Conservation (phyloP, 768 basidiomycete species). For the Dioszegia crocea region DNA sequence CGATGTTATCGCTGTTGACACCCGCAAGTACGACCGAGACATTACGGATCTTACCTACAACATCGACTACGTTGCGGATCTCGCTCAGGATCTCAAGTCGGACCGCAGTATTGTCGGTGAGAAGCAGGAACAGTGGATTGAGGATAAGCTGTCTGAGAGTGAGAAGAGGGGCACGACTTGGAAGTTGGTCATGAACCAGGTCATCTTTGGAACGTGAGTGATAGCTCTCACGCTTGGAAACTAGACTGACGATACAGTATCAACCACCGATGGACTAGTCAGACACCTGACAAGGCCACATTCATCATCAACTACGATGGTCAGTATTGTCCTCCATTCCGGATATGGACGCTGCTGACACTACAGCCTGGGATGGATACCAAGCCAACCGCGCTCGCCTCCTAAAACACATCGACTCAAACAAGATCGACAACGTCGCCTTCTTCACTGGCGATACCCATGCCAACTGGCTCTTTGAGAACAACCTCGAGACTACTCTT, state of each 20-base stretch:
- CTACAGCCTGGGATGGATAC: slow-evolving; percentile 56
- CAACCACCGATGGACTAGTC: slow-evolving; percentile 52
- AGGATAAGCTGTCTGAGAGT: slow-evolving; percentile 55
- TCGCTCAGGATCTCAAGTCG: slow-evolving; percentile 52
- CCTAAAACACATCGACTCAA: background rate
- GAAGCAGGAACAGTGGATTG: slow-evolving; percentile 60
- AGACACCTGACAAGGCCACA: slow-evolving; percentile 16
- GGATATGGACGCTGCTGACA: background rate
- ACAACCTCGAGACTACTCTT: slow-evolving; percentile 27
- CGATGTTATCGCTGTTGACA: slow-evolving; percentile 62
- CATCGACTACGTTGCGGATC: slow-evolving; percentile 53
- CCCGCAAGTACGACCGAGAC: slow-evolving; percentile 56
- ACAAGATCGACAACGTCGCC: slow-evolving; percentile 11
- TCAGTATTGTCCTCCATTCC: slow-evolving; percentile 3
- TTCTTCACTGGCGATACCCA: slow-evolving; percentile 10
- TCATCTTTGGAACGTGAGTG: slow-evolving; percentile 53
- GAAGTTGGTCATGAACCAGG: slow-evolving; percentile 60
- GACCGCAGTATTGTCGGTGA: slow-evolving; percentile 58
- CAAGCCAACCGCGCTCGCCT: slow-evolving; percentile 6
- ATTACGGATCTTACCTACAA: slow-evolving; percentile 60
- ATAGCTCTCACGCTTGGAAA: background rate
- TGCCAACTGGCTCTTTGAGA: slow-evolving; percentile 12
- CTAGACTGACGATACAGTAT: slow-evolving; percentile 29
- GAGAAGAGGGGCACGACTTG: slow-evolving; percentile 56
- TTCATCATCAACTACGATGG: slow-evolving; percentile 50